A percentile compares a stretch with the other conserved stretches of the same genome.
These are phyloP conservation scores for Tubosaeta sp. DNA, from an alignment of 768 basidiomycete species.

Conservation along the genomic window DNA sequence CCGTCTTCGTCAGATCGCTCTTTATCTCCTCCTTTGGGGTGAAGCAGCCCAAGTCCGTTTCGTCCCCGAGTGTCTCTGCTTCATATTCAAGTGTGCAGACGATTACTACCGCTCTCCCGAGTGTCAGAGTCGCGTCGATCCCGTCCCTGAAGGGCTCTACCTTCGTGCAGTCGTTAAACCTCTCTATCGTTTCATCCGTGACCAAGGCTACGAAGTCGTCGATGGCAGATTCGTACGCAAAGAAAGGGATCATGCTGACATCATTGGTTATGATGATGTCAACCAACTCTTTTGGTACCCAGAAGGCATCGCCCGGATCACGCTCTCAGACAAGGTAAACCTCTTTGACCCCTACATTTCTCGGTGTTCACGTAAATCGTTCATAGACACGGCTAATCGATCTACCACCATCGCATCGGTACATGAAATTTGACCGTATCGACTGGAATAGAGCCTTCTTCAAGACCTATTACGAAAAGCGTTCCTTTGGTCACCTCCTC, in stretches of 20 bases:
- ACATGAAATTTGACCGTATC: slow-evolving; percentile 94
- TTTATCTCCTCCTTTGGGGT: slow-evolving; percentile 96
- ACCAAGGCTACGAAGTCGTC: slow-evolving; percentile 95
- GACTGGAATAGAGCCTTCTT: slow-evolving; percentile 97
- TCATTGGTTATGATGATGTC: slow-evolving; percentile 98
- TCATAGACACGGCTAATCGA: slow-evolving; percentile 84
- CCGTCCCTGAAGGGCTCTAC: slow-evolving; percentile 95
- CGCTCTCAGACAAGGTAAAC: slow-evolving; percentile 78
- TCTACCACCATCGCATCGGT: slow-evolving; percentile 84
- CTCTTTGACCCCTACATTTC: neutral
- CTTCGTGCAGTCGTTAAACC: slow-evolving; percentile 88
- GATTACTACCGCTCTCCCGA: slow-evolving; percentile 99
- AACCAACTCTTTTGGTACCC: slow-evolving; percentile 99
- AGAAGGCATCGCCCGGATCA: slow-evolving; percentile 92
- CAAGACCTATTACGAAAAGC: slow-evolving; percentile 98
- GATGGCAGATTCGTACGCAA: slow-evolving; percentile 93
- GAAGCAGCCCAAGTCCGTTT: slow-evolving; percentile 98
- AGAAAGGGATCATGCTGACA: slow-evolving; percentile 88
- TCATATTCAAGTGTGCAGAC: slow-evolving; percentile 99
- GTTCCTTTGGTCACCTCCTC: slow-evolving; percentile 92
- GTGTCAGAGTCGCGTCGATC: slow-evolving; percentile 87
- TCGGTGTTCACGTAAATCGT: slow-evolving; percentile 1
- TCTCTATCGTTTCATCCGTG: slow-evolving; percentile 91
- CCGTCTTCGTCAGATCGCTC: slow-evolving; percentile 90
- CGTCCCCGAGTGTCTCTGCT: slow-evolving; percentile 93